phyloP scores from a whole-genome alignment of 176 grass and related monocot species.

The Puccinellia tenuiflora region DNA sequence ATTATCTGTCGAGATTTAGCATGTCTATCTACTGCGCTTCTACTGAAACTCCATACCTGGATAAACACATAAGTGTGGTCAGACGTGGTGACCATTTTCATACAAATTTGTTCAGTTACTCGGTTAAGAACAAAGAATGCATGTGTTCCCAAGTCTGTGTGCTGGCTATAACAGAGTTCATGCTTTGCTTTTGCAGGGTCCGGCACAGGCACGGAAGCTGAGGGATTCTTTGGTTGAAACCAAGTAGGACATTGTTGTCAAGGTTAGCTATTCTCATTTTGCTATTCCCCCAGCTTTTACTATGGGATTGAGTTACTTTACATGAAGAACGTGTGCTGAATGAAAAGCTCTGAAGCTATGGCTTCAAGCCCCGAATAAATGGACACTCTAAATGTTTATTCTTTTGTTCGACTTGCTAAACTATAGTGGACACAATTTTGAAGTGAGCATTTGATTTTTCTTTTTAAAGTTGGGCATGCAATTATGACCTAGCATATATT shows the following conservation, averaged over 20 bases:
- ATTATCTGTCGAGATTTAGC: not conserved
- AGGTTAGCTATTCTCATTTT: conserved; percentile 36
- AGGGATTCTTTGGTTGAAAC: conserved; percentile 75
- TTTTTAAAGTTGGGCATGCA: no score
- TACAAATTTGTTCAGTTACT: not conserved
- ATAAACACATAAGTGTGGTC: no score
- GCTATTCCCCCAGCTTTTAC: not conserved
- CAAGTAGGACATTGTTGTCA: conserved; percentile 86
- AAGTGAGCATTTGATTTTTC: no score
- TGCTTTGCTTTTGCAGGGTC: conserved; percentile 48
- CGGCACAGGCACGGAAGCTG: conserved; percentile 87
- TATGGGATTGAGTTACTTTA: not conserved
- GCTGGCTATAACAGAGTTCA: not conserved
- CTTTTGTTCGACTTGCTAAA: no score
- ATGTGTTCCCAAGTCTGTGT: no score
- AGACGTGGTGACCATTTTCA: not conserved
- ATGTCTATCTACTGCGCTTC: not conserved
- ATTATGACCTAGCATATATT: no score
- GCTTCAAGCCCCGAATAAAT: no score
- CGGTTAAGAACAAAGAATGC: no score
- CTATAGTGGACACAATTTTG: no score
- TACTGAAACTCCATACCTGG: no score
- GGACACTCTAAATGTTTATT: no score
- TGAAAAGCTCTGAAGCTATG: no score
- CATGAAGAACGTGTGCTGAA: not conserved